phyloP scores from a whole-genome alignment of 1,139 yeast species.

The Kodamaea alishanica region DNA sequence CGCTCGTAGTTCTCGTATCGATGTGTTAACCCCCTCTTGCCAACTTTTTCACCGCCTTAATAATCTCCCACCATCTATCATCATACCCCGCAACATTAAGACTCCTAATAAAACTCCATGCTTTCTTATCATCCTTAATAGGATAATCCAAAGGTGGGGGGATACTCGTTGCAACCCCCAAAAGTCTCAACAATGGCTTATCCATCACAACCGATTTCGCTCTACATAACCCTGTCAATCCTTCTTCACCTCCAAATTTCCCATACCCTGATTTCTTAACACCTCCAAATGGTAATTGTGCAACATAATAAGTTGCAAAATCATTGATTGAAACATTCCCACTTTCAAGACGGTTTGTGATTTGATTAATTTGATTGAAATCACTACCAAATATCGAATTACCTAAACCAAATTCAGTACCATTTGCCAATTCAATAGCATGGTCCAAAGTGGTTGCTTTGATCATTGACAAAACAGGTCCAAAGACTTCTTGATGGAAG shows the following conservation, averaged over 20 bases:
- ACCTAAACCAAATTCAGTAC: conserved; percentile 88
- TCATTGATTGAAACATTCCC: conserved; percentile 97
- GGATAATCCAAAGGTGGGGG: conserved; percentile 93
- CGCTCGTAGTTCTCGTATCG: no score
- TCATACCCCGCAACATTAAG: conserved; percentile 89
- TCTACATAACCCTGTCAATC: conserved; percentile 80
- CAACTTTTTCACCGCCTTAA: conserved; percentile 38
- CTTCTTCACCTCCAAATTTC: conserved; percentile 96
- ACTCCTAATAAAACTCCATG: conserved; percentile 83
- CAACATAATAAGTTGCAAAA: conserved; percentile 92
- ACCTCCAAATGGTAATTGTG: conserved; percentile 97
- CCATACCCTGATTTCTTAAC: conserved; percentile 91
- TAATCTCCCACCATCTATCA: conserved; percentile 61
- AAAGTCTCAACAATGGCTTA: conserved; percentile 56
- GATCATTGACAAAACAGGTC: conserved; percentile 80
- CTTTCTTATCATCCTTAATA: conserved; percentile 69
- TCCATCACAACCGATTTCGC: conserved; percentile 87
- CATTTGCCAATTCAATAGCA: conserved; percentile 77
- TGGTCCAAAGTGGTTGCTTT: conserved; percentile 62
- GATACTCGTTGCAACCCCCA: conserved; percentile 68
- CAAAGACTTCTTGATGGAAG: conserved; percentile 84
- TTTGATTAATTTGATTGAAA: conserved; percentile 52
- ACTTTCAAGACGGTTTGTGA: conserved; percentile 62
- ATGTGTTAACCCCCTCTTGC: conserved; percentile 31
- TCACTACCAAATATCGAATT: conserved; percentile 79